Conservation (phyloP, 1,284 basidiomycete genomes). For the Baeospora myosura region DNA sequence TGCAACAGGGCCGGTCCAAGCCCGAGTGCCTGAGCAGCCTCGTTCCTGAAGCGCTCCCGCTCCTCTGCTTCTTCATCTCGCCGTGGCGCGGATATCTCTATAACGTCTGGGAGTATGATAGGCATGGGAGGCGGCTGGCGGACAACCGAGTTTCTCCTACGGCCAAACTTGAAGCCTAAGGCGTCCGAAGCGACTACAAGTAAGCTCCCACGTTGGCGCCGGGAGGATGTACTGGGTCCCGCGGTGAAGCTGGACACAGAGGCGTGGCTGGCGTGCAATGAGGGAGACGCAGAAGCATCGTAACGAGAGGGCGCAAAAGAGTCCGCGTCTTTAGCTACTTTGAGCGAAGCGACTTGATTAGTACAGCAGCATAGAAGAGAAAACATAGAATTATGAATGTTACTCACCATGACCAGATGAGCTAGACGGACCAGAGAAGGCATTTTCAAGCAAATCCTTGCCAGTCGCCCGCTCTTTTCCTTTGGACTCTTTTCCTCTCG, state of each 20-base stretch:
- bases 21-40: conserved; percentile 69
- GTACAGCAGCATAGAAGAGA: too few species aligned
- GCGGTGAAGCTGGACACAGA: not conserved
- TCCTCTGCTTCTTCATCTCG: conserved; percentile 58
- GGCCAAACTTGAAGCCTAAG: conserved; percentile 37
- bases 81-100: conserved; percentile 56
- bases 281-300: not conserved
- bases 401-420: not conserved
- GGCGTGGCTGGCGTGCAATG: not conserved
- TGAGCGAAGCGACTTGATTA: too few species aligned
- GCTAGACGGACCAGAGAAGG: not conserved
- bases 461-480: not conserved
- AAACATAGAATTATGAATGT: not conserved
- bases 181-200: conserved; percentile 51
- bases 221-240: not conserved
- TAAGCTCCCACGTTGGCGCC: conserved; percentile 33
- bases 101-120: conserved; percentile 56
- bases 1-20: conserved; percentile 34
- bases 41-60: conserved; percentile 61
- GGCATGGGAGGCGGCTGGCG: conserved; percentile 30
- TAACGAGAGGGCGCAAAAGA: not conserved
- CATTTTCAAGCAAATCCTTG: not conserved
- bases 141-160: conserved; percentile 11
- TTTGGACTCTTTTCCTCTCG: not conserved
- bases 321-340: not conserved